Percentiles rank a stretch among this genome's conserved stretches.
phyloP scores from a whole-genome alignment of 1,139 yeast genomes.

The Diutina siamensis region DNA sequence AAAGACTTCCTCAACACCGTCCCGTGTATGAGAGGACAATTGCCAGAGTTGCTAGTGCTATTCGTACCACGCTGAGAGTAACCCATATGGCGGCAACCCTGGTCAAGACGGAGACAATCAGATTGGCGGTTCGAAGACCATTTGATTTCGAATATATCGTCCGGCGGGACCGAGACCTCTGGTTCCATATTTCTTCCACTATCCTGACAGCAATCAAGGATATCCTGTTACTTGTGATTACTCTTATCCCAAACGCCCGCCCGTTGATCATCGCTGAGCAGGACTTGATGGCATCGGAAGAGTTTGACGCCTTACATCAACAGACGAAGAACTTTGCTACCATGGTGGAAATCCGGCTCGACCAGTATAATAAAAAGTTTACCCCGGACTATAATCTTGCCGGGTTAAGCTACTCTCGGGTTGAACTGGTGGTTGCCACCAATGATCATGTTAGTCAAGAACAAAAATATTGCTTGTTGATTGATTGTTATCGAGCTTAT shows the following conservation, averaged over 20 bases:
- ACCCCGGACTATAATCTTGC: neutral
- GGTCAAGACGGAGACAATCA: neutral
- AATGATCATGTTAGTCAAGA: neutral
- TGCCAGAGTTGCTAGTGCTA: neutral
- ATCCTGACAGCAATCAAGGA: neutral
- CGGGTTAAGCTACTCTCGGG: neutral
- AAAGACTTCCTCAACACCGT: neutral
- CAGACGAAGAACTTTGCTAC: neutral
- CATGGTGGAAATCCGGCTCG: neutral
- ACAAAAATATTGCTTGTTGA: conserved; percentile 1
- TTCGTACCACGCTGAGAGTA: neutral
- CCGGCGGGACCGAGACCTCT: neutral
- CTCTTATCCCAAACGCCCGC: neutral
- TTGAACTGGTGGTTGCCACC: neutral
- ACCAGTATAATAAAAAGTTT: neutral
- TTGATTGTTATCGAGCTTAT: conserved; percentile 1
- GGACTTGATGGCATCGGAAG: neutral
- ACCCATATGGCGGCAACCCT: neutral
- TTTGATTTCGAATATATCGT: conserved; percentile 1
- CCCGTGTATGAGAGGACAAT: neutral
- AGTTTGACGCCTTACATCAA: neutral
- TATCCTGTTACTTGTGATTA: neutral
- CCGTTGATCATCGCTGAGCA: neutral
- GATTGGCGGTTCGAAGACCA: conserved; percentile 1
- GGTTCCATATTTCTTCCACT: neutral